Evolutionary conservation across 129 eudicot genomes (phyloP).

Genomic region (Sambucus nigra): DNA sequence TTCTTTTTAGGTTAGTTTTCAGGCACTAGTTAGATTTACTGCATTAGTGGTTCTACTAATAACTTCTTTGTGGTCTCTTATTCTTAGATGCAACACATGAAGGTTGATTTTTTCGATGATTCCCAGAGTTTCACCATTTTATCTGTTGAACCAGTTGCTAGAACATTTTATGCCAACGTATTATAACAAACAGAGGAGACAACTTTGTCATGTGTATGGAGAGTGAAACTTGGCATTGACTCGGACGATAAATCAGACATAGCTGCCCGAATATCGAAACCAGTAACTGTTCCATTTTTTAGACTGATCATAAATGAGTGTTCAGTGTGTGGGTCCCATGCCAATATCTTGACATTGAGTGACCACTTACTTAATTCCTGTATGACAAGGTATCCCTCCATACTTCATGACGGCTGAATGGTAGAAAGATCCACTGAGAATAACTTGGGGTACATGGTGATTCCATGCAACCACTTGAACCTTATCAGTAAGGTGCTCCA

Average conservation of each 20-base stretch:
- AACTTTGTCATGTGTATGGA: constrained; percentile 90
- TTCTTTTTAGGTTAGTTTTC: too few species aligned
- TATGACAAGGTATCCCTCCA: constrained; percentile 47
- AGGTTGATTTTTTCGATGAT: constrained; percentile 64
- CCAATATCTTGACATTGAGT: constrained; percentile 50
- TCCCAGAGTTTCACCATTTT: constrained; percentile 96
- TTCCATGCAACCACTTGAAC: constrained; percentile 96
- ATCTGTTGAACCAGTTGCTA: constrained; percentile 92
- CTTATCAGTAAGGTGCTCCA: constrained; percentile 94
- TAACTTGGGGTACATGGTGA: constrained; percentile 54
- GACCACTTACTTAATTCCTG: constrained; percentile 75
- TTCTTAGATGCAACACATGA: constrained; percentile 72
- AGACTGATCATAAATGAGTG: constrained; percentile 74
- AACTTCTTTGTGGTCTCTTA: too few species aligned
- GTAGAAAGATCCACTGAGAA: constrained; percentile 92
- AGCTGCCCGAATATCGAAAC: constrained; percentile 72
- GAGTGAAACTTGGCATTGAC: constrained; percentile 58
- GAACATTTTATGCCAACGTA: constrained; percentile 59
- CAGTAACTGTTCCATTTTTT: constrained; percentile 63
- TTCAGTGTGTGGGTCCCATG: constrained; percentile 59
- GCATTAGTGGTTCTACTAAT: too few species aligned
- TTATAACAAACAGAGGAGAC: constrained; percentile 69
- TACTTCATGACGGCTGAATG: constrained; percentile 84
- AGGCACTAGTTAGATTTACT: too few species aligned
- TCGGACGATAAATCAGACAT: constrained; percentile 36